phyloP scores from a whole-genome alignment of 768 basidiomycete species.

The Suillus clintonianus region DNA sequence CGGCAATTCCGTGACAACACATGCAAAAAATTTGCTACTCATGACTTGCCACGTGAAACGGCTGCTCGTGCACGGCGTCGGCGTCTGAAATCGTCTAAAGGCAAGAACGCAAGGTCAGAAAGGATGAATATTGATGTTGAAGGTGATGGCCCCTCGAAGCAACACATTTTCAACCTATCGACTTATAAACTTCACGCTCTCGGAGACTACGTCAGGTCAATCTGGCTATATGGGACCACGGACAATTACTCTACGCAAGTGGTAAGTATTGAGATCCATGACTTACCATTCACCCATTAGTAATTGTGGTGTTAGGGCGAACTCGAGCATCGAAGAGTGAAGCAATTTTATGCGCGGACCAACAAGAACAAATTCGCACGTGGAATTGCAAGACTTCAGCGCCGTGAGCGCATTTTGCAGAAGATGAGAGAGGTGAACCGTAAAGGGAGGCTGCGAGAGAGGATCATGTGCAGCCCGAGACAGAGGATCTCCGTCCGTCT shows the following conservation, averaged over 20 bases:
- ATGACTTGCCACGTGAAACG: background rate
- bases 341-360: slow-evolving; percentile 37
- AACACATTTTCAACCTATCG: slow-evolving; percentile 3
- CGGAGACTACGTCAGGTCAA: slow-evolving; percentile 30
- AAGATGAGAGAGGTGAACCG: no score
- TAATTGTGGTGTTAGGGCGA: slow-evolving; percentile 33
- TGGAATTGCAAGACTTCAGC: slow-evolving; percentile 11
- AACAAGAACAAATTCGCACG: slow-evolving; percentile 33
- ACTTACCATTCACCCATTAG: background rate
- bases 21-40: slow-evolving; percentile 15
- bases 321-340: slow-evolving; percentile 37
- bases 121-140: no score
- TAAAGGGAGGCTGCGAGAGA: no score
- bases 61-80: background rate
- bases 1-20: slow-evolving; percentile 24
- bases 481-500: background rate
- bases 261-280: slow-evolving; percentile 18
- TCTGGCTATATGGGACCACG: slow-evolving; percentile 32
- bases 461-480: background rate
- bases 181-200: slow-evolving; percentile 39
- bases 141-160: no score
- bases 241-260: slow-evolving; percentile 40
- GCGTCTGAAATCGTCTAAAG: background rate
- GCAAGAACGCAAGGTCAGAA: background rate
- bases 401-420: no score